These are phyloP conservation scores for Blastomyces emzantsi DNA, from an alignment of 2,329 filamentous ascomycete species.

Conservation along the genomic window DNA sequence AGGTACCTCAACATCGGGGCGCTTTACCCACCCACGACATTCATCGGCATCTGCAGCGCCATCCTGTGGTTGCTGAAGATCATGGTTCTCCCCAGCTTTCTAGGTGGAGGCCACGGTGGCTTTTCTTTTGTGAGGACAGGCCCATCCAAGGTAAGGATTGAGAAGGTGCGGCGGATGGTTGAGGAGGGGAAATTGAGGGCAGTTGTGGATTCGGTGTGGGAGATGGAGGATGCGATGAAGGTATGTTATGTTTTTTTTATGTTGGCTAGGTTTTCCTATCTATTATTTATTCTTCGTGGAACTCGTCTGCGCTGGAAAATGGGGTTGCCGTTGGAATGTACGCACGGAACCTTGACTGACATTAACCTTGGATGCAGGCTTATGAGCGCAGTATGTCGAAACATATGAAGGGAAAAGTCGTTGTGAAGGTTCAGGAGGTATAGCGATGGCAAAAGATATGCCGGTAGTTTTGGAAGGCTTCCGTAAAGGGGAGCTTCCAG, in stretches of 20 bases:
- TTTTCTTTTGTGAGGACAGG: background rate
- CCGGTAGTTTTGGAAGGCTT: background rate
- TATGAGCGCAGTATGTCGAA: slow-evolving; percentile 3
- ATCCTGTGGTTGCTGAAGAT: background rate
- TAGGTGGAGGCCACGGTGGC: background rate
- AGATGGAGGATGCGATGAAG: slow-evolving; percentile 2
- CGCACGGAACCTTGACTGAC: background rate
- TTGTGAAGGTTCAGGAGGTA: background rate
- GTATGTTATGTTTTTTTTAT: background rate
- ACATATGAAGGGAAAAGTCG: background rate
- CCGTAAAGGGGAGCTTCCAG: too few species aligned
- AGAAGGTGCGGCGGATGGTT: background rate
- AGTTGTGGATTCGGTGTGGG: slow-evolving; percentile 4
- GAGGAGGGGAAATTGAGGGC: background rate
- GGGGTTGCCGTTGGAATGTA: background rate
- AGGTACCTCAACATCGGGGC: background rate
- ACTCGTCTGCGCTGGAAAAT: background rate
- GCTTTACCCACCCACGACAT: background rate
- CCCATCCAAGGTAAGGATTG: background rate
- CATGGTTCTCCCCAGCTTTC: background rate
- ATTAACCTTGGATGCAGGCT: background rate
- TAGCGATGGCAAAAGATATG: background rate
- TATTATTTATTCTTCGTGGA: background rate
- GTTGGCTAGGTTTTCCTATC: background rate
- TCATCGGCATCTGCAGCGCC: background rate